phyloP scores from a whole-genome alignment of 768 basidiomycete species.

The Hydnomerulius pinastri region DNA sequence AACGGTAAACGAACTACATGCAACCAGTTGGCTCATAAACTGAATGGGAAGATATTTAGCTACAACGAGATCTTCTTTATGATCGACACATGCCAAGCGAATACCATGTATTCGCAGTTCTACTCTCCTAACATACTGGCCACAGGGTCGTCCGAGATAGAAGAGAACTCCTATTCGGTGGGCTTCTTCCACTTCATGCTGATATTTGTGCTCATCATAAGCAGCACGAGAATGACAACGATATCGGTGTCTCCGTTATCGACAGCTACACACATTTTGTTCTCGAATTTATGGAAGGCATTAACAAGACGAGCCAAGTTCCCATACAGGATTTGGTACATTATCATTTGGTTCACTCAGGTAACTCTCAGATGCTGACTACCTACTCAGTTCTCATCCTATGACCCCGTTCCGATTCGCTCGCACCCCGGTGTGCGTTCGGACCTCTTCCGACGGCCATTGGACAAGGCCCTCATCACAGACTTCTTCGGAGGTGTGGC shows the following conservation, averaged over 20 bases:
- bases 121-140: conserved; percentile 94
- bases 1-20: conserved; percentile 52
- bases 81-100: conserved; percentile 98
- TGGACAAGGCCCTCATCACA: conserved; percentile 67
- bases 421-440: conserved; percentile 90
- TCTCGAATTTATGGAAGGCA: conserved; percentile 86
- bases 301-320: conserved; percentile 85
- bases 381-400: conserved; percentile 70
- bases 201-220: conserved; percentile 1
- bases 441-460: conserved; percentile 71
- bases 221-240: conserved; percentile 90
- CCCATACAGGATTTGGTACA: conserved; percentile 83
- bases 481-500: conserved; percentile 91
- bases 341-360: conserved; percentile 9
- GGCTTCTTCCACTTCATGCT: conserved; percentile 24
- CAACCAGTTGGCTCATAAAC: neutral
- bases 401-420: conserved; percentile 70
- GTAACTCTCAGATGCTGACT: conserved; percentile 9
- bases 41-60: conserved; percentile 36
- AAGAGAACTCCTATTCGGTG: conserved; percentile 93
- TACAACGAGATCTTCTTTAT: conserved; percentile 98
- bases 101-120: conserved; percentile 90
- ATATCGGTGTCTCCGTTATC: conserved; percentile 94
- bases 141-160: conserved; percentile 81
- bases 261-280: conserved; percentile 93